These are phyloP conservation scores for Sugiyamaella sp. DNA, from an alignment of 1,139 yeast species.

Conservation along the genomic window DNA sequence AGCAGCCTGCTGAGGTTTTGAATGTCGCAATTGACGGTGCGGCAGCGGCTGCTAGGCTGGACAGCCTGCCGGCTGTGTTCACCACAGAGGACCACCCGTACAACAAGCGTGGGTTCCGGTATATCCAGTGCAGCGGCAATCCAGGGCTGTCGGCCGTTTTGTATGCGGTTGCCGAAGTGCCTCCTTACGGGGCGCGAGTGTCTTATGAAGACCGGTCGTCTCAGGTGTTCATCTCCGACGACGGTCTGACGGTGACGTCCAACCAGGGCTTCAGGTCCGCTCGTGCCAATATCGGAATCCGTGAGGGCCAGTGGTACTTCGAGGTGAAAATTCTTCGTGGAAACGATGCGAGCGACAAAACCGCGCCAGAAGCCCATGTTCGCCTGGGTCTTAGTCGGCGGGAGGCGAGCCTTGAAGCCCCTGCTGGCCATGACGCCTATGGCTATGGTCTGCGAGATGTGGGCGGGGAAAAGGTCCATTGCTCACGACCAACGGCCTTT, in stretches of 20 bases:
- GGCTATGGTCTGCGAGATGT: conserved; percentile 89
- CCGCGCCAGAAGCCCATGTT: conserved; percentile 53
- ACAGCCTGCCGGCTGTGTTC: conserved; percentile 45
- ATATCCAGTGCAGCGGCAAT: conserved; percentile 76
- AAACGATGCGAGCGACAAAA: conserved; percentile 26
- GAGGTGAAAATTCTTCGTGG: conserved; percentile 64
- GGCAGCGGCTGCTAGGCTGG: not conserved
- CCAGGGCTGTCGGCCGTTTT: conserved; percentile 60
- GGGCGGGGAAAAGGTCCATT: conserved; percentile 76
- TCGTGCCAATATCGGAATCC: conserved; percentile 71
- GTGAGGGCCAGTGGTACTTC: conserved; percentile 81
- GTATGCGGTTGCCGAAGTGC: conserved; percentile 74
- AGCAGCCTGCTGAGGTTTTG: conserved; percentile 22
- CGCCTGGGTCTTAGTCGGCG: conserved; percentile 80
- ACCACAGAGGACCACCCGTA: conserved; percentile 75
- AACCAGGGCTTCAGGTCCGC: conserved; percentile 80
- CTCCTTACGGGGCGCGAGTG: conserved; percentile 65
- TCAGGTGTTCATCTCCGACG: conserved; percentile 54
- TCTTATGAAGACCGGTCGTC: conserved; percentile 74
- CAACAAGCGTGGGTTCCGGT: conserved; percentile 80
- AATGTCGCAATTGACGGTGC: not conserved
- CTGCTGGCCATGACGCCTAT: conserved; percentile 93
- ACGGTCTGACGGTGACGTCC: conserved; percentile 53
- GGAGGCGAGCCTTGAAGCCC: conserved; percentile 91
- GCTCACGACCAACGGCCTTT: conserved; percentile 65